Evolutionary conservation across 805 yeast genomes (phyloP).

Genomic region (Kodamaea kaohsiungensis): DNA sequence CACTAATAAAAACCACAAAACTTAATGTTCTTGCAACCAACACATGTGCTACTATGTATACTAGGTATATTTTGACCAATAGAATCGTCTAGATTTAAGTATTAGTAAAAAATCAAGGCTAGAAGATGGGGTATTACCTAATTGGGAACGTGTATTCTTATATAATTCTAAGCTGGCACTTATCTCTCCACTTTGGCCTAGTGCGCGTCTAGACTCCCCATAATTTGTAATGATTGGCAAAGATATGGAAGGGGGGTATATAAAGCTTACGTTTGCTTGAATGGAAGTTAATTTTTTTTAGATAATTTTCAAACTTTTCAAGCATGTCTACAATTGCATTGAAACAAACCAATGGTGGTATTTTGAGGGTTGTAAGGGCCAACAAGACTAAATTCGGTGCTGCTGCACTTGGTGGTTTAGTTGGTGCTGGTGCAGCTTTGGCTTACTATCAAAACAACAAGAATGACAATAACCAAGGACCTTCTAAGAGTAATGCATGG

Average conservation of each 20-base stretch:
- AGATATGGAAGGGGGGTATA: neutral
- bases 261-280: neutral
- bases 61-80: neutral
- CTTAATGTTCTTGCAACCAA: neutral
- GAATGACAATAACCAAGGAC: conserved; percentile 12
- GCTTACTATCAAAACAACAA: conserved; percentile 21
- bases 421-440: conserved; percentile 23
- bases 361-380: conserved; percentile 1
- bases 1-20: neutral
- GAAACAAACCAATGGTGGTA: conserved; percentile 6
- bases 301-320: neutral
- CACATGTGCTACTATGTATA: neutral
- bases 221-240: neutral
- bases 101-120: conserved; percentile 1
- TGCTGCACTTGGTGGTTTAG: conserved; percentile 20
- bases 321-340: conserved; percentile 14
- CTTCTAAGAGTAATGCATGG: conserved; percentile 11
- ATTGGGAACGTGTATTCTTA: neutral
- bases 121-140: neutral
- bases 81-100: neutral
- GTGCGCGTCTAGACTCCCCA: neutral
- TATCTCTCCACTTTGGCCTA: neutral
- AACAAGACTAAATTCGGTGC: conserved; percentile 5
- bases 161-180: neutral
- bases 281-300: neutral